Evolutionary conservation across 78 protist species (phyloP).

Genomic region (slime mould (Dictyostelium discoideum)): DNA sequence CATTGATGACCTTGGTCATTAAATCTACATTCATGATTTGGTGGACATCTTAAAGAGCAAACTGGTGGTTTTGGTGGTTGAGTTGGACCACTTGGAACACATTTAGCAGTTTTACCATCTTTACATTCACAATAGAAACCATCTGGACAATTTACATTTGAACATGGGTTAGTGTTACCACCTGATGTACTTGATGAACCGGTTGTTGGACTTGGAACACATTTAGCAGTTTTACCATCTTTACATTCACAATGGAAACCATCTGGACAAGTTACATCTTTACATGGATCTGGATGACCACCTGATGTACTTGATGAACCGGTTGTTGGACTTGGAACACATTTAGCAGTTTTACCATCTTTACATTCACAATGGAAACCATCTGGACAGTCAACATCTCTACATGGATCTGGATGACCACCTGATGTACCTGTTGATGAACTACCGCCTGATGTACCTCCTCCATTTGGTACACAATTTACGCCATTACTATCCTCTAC

Average conservation of each 20-base stretch:
- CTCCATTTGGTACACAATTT: neutral
- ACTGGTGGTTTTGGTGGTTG: neutral
- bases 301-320: neutral
- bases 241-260: constrained; percentile 14
- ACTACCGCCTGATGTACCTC: neutral
- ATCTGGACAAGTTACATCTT: neutral
- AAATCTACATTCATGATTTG: neutral
- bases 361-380: neutral
- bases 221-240: neutral
- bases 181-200: neutral
- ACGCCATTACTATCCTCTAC: neutral
- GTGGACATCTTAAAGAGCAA: neutral
- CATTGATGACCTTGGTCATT: neutral
- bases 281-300: constrained; percentile 7
- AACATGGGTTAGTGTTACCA: neutral
- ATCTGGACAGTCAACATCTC: neutral
- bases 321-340: neutral
- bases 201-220: neutral
- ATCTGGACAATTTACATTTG: constrained; percentile 3
- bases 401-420: neutral
- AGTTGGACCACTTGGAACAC: neutral
- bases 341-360: no score
- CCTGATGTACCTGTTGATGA: neutral
- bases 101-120: neutral
- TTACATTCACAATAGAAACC: neutral